Evolutionary conservation across 345 rosid genomes (phyloP).

Genomic region (Camelina hispida): DNA sequence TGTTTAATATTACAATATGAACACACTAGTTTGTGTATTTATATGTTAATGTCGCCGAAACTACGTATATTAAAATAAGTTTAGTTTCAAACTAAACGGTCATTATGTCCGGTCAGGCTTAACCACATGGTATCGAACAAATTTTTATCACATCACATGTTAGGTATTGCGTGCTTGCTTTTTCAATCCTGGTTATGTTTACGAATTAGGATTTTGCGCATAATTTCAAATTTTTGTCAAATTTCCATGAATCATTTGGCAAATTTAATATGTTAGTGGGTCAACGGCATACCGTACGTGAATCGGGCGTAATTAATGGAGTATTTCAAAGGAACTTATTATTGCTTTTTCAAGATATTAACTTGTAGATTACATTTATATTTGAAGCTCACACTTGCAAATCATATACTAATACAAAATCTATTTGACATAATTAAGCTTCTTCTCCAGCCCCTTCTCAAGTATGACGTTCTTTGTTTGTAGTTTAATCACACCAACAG

Average conservation of each 20-base stretch:
- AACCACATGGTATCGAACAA: constrained; percentile 37
- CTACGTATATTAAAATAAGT: constrained; percentile 31
- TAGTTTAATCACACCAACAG: constrained; percentile 7
- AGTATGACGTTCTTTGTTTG: constrained; percentile 15
- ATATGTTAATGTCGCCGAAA: constrained; percentile 34
- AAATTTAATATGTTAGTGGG: constrained; percentile 4
- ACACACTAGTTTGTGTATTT: constrained; percentile 24
- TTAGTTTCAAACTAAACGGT: constrained; percentile 41
- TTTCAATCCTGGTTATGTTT: neutral
- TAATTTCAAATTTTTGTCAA: neutral
- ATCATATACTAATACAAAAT: constrained; percentile 17
- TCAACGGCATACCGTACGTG: constrained; percentile 33
- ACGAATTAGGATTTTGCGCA: neutral
- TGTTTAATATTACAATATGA: constrained; percentile 7
- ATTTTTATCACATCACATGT: constrained; percentile 24
- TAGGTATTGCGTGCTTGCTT: neutral
- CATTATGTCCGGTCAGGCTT: constrained; percentile 49
- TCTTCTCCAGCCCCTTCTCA: constrained; percentile 19
- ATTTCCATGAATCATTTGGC: constrained; percentile 6
- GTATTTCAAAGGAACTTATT: neutral
- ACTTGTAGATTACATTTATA: constrained; percentile 23
- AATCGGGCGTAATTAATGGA: constrained; percentile 21
- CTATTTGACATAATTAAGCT: constrained; percentile 14
- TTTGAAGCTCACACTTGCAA: constrained; percentile 32
- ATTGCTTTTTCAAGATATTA: constrained; percentile 3